These are phyloP conservation scores for Candolleomyces eurysporus DNA, from an alignment of 768 basidiomycete genomes.

Conservation along the genomic window DNA sequence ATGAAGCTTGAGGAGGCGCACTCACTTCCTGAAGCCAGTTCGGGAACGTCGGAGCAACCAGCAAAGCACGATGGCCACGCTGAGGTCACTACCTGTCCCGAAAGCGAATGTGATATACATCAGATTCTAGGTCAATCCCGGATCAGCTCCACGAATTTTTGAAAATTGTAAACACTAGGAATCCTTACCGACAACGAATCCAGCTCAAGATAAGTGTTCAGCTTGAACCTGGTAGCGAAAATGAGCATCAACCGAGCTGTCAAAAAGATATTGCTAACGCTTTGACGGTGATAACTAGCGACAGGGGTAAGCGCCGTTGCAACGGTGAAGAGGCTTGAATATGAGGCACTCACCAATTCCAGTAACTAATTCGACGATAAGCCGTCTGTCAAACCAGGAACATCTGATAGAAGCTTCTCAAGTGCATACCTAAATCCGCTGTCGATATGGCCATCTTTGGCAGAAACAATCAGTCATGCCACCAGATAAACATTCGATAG, in stretches of 20 bases:
- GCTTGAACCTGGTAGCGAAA: slow-evolving; percentile 32
- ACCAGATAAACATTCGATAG: not conserved
- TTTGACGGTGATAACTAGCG: slow-evolving; percentile 50
- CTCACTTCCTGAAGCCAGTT: slow-evolving; percentile 50
- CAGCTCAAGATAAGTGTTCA: slow-evolving; percentile 36
- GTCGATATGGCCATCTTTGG: slow-evolving; percentile 34
- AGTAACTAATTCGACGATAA: slow-evolving; percentile 22
- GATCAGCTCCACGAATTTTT: not conserved
- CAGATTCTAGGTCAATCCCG: slow-evolving; percentile 31
- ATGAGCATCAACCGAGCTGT: not conserved
- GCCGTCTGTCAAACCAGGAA: too few relatives aligned
- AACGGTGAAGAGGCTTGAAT: not conserved
- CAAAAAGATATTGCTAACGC: slow-evolving; percentile 23
- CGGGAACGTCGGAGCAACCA: slow-evolving; percentile 46
- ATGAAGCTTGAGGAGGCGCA: not conserved
- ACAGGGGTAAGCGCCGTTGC: not conserved
- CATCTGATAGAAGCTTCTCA: too few relatives aligned
- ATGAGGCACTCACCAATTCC: slow-evolving; percentile 32
- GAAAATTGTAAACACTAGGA: not conserved
- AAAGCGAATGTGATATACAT: slow-evolving; percentile 54
- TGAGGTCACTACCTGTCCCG: slow-evolving; percentile 48
- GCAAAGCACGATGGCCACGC: slow-evolving; percentile 48
- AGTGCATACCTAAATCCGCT: slow-evolving; percentile 43
- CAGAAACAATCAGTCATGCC: not conserved
- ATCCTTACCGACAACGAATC: slow-evolving; percentile 35